Base-by-base conservation (phyloP, 1,284 basidiomycete species). In the Rhizopogon hawkerae region DNA sequence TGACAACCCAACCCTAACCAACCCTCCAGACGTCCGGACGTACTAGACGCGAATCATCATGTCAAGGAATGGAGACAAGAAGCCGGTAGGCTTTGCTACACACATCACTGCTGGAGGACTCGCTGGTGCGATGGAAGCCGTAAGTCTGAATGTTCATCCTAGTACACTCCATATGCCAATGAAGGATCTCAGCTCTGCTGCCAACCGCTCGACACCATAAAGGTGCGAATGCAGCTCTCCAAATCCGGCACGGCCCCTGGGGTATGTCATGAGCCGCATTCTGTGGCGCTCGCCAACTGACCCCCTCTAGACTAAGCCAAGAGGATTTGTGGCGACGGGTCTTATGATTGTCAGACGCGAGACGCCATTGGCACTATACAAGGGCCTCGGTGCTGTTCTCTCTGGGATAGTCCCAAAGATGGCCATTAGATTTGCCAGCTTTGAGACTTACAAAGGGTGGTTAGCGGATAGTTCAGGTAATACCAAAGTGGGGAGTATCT, bases 391-490 rank as follows among this genome's bases (percentile, higher is more conserved):
- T 35, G 95, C 95, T n/a, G 95, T 99, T 34, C 75, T 96, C 18
- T 89, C 92, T 9, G 93, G 93, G 26, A 99, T 99, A 66, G 92
- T 98, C 1, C 96, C 96, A 3, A 99, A 99, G 75, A 99, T 99
- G 96, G 93, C 93, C 47, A 98, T 95, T 64, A 89, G 96, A 37
- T 99, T 98, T 68, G 94, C 96, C 35, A 92, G 89, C 66, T 99
- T 99, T 66, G 95, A 98, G 73, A 74, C 81, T 49, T 99, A 99
- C 79, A 96, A 97, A 70, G 75, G 69, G 0, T 81, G 78, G 76
- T 70, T 98, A 41, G 82, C 89, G 2, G 80, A 92, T 62, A 77
- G 79, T 58, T 62, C 72, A 0, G 91, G 92, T 46, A 78, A 83
- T 64, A 89, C 90, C 4, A 80, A 74, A 50, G 72, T 88, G 1